phyloP scores from a whole-genome alignment of 108 stramenopile genomes.

The Fragilaria crotonensis region DNA sequence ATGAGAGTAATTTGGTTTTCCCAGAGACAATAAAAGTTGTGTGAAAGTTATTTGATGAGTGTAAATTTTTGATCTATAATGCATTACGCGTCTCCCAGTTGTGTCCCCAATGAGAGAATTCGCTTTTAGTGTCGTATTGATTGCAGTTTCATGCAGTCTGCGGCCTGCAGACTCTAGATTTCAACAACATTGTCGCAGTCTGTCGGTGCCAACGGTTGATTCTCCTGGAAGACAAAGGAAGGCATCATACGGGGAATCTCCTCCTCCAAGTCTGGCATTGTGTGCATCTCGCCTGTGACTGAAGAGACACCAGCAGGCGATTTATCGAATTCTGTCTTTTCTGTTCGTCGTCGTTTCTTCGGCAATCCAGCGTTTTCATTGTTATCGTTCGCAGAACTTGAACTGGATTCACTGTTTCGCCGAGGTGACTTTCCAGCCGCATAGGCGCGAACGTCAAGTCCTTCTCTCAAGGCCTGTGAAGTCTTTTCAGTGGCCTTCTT shows the following conservation, averaged over 20 bases:
- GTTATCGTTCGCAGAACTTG: too few relatives aligned
- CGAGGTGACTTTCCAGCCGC: neutral
- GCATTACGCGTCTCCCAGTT: too few relatives aligned
- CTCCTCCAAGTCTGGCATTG: neutral
- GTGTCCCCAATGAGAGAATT: too few relatives aligned
- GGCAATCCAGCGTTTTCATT: neutral
- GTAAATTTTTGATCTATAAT: too few relatives aligned
- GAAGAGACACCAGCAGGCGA: neutral
- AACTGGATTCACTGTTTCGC: neutral
- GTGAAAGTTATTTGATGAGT: too few relatives aligned
- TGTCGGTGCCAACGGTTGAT: neutral
- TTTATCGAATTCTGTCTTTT: neutral
- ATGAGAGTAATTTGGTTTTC: too few relatives aligned
- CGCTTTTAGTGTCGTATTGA: too few relatives aligned
- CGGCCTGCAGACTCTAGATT: too few relatives aligned
- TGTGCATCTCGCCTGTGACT: neutral
- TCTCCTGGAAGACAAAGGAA: neutral
- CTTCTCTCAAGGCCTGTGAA: slow-evolving; percentile 34
- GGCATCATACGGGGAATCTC: neutral
- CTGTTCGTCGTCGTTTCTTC: neutral
- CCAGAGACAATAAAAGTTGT: too few relatives aligned
- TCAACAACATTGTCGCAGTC: neutral
- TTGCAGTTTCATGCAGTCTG: too few relatives aligned
- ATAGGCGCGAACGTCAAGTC: slow-evolving; percentile 7
- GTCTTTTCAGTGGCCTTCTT: slow-evolving; percentile 34